Evolutionary conservation across 441 rosid genomes (phyloP), one percentile per base, ranked within the genome.

Genomic region (Croton setiger): DNA sequence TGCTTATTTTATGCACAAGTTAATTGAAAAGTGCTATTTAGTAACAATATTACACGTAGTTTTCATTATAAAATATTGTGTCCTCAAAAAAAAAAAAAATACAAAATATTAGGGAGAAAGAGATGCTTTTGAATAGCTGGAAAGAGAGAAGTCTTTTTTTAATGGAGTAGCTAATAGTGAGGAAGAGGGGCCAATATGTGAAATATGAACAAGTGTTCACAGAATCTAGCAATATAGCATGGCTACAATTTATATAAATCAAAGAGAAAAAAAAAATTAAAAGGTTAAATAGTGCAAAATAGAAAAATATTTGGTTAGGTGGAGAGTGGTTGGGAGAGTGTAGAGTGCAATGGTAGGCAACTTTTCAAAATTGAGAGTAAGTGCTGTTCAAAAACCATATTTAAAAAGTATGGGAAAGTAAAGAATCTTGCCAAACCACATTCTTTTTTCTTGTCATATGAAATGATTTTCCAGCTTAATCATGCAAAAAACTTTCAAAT

Each of bases 301-400:
- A 4, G n/a, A 47, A 60, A 18, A 67, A 39, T 64, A 64, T 64
- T 69, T 76, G 55, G 59, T 63, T 70, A 17, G 71, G 78, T 74
- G 70, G 70, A 60, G 71, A 47, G 72, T 27, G 74, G 33, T 70
- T 66, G 52, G 67, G 55, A 64, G 71, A 53, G 63, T 44, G 72
- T 69, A 72, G 74, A 80, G 72, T 75, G 76, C 81, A 68, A 74
- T 71, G 83, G 77, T 68, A 69, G 81, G 77, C 82, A 80, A 58
- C 77, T 73, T 72, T 82, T 69, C 44, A 41, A 36, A 51, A n/a
- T 70, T 35, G 54, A 59, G 48, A 52, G 64, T 56, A 67, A 68
- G 78, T 77, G 81, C 64, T 70, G 68, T 76, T 75, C 35, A 72
- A 74, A 0, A 74, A 33, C 66, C 23, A 57, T 4, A 21, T 66